phyloP scores from a whole-genome alignment of 1,284 basidiomycete genomes.

The Mycena sp. region DNA sequence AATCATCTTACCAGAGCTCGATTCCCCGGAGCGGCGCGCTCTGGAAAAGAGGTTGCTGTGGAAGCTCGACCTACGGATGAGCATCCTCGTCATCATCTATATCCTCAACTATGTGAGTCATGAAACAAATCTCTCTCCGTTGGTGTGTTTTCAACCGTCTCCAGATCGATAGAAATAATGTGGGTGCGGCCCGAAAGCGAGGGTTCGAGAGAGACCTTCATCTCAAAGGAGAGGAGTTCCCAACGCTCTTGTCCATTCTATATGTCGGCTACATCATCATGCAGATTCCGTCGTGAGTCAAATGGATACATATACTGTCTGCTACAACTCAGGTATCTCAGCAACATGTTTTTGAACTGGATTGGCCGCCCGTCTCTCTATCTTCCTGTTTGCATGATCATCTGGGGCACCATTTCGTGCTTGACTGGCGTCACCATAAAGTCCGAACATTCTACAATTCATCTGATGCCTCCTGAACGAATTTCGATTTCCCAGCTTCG shows the following conservation, averaged over 20 bases:
- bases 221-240: conserved; percentile 63
- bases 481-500: conserved; percentile 54
- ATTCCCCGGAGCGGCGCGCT: conserved; percentile 27
- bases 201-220: conserved; percentile 73
- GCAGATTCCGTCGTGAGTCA: conserved; percentile 81
- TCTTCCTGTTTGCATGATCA: conserved; percentile 71
- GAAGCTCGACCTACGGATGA: conserved; percentile 37
- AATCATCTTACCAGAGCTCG: background rate
- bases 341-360: conserved; percentile 76
- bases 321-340: conserved; percentile 41
- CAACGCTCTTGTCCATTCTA: conserved; percentile 76
- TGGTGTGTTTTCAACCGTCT: background rate
- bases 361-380: conserved; percentile 77
- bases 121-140: background rate
- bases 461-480: background rate
- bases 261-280: conserved; percentile 74
- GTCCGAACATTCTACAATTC: conserved; percentile 37
- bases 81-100: conserved; percentile 54
- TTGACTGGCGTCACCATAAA: conserved; percentile 59
- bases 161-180: conserved; percentile 77
- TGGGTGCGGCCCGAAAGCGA: conserved; percentile 61
- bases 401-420: conserved; percentile 73
- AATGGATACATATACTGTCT: no score
- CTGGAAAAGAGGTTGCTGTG: conserved; percentile 36
- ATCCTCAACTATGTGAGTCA: conserved; percentile 60